Conservation (phyloP, 257 asterid species). For the Gentiana straminea region DNA sequence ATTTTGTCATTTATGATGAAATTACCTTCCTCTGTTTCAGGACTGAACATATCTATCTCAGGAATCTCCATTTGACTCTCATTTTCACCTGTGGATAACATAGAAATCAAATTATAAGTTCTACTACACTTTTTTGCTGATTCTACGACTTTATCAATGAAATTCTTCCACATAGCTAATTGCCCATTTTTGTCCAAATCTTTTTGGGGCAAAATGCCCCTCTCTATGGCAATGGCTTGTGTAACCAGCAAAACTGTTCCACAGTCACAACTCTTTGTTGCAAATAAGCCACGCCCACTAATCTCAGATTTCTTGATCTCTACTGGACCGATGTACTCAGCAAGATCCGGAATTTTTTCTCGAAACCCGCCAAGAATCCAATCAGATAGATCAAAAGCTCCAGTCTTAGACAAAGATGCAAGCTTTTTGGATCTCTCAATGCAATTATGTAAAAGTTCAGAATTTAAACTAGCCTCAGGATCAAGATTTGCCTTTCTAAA, state of each 20-base stretch:
- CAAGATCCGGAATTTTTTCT: slow-evolving; percentile 49
- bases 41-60: slow-evolving; percentile 30
- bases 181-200: slow-evolving; percentile 44
- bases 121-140: slow-evolving; percentile 24
- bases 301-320: slow-evolving; percentile 59
- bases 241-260: slow-evolving; percentile 55
- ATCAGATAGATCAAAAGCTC: slow-evolving; percentile 63
- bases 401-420: slow-evolving; percentile 51
- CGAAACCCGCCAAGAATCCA: slow-evolving; percentile 57
- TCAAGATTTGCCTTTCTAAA: slow-evolving; percentile 43
- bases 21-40: slow-evolving; percentile 24
- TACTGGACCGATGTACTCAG: slow-evolving; percentile 58
- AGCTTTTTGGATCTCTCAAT: slow-evolving; percentile 50
- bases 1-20: slow-evolving; percentile 14
- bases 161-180: slow-evolving; percentile 69
- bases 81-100: slow-evolving; percentile 44
- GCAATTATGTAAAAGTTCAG: slow-evolving; percentile 30
- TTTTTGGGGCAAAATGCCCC: slow-evolving; percentile 55
- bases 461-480: slow-evolving; percentile 35
- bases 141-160: slow-evolving; percentile 47
- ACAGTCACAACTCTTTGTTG: slow-evolving; percentile 45
- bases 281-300: slow-evolving; percentile 69
- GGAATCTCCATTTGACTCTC: slow-evolving; percentile 39
- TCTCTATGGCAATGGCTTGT: slow-evolving; percentile 56
- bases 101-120: slow-evolving; percentile 26